Evolutionary conservation across 2,329 filamentous ascomycete genomes (phyloP).

Genomic region (Colletotrichum theobromicola): DNA sequence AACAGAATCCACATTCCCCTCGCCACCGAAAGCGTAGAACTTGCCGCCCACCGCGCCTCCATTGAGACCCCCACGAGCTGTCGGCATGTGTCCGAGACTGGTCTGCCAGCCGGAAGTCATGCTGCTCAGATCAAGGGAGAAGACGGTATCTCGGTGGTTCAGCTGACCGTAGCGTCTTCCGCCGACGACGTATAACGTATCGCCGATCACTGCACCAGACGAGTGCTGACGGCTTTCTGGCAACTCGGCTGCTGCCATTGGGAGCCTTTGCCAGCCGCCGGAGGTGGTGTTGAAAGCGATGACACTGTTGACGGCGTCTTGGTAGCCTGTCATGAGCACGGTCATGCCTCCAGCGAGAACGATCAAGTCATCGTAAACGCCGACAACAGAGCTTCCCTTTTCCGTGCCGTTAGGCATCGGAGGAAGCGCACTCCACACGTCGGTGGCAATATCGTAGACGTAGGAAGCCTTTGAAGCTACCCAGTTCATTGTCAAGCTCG

Average conservation of each 20-base stretch:
- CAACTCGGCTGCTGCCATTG: slow-evolving; percentile 26
- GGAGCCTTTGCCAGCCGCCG: slow-evolving; percentile 31
- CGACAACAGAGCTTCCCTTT: slow-evolving; percentile 36
- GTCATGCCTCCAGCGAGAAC: slow-evolving; percentile 43
- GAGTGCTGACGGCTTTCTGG: slow-evolving; percentile 39
- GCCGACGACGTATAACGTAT: slow-evolving; percentile 40
- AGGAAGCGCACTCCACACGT: slow-evolving; percentile 31
- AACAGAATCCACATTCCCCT: slow-evolving; percentile 31
- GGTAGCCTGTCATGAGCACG: slow-evolving; percentile 23
- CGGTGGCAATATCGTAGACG: slow-evolving; percentile 31
- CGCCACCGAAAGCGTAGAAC: slow-evolving; percentile 42
- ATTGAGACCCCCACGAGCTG: slow-evolving; percentile 38
- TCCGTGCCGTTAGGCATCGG: slow-evolving; percentile 30
- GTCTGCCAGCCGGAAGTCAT: slow-evolving; percentile 31
- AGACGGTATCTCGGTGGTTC: slow-evolving; percentile 39
- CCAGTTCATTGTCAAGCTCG: slow-evolving; percentile 25
- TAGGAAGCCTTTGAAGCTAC: slow-evolving; percentile 28
- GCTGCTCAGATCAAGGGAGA: slow-evolving; percentile 34
- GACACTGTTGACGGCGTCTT: slow-evolving; percentile 33
- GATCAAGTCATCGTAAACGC: slow-evolving; percentile 32
- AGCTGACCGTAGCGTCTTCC: slow-evolving; percentile 34
- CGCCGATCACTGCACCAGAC: slow-evolving; percentile 30
- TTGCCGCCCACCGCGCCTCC: slow-evolving; percentile 28
- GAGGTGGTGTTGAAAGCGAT: slow-evolving; percentile 33
- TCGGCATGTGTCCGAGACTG: slow-evolving; percentile 36